Percentiles rank a stretch among this genome's conserved stretches.
These are phyloP conservation scores for Persicaria tinctoria DNA, from an alignment of 148 eudicot species.

Conservation along the genomic window DNA sequence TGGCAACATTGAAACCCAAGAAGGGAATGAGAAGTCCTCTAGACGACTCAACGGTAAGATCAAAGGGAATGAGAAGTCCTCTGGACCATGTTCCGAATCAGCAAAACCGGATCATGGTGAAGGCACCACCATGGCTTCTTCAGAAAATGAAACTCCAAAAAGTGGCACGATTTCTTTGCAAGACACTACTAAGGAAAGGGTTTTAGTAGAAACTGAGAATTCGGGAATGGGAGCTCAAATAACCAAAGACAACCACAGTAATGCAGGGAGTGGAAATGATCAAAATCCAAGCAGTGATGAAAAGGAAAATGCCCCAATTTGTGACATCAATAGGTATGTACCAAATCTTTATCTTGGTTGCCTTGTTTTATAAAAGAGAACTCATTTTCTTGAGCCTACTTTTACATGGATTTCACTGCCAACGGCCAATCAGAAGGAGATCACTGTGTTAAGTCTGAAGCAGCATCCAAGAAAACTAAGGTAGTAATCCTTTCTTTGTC, in stretches of 20 bases:
- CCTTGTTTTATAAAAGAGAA: background rate
- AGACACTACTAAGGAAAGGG: background rate
- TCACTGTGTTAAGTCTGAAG: slow-evolving; percentile 21
- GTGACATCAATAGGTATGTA: slow-evolving; percentile 1
- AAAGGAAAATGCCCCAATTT: slow-evolving; percentile 10
- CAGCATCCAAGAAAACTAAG: slow-evolving; percentile 25
- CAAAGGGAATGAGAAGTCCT: slow-evolving; percentile 24
- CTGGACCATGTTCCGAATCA: background rate
- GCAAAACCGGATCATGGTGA: slow-evolving; percentile 7
- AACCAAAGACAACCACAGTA: background rate
- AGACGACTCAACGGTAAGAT: slow-evolving; percentile 15
- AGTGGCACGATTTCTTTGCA: background rate
- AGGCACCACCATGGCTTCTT: background rate
- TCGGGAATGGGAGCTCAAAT: background rate
- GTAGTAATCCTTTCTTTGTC: slow-evolving; percentile 19
- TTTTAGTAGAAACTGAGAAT: background rate
- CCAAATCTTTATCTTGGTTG: background rate
- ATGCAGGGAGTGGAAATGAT: background rate
- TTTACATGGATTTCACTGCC: slow-evolving; percentile 25
- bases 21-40: background rate
- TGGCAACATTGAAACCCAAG: background rate
- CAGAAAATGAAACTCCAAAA: background rate
- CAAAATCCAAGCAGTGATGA: slow-evolving; percentile 9
- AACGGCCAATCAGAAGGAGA: slow-evolving; percentile 25
- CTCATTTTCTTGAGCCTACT: background rate